phyloP scores from a whole-genome alignment of 495 filamentous ascomycete genomes.

The Aspergillus cristatus region DNA sequence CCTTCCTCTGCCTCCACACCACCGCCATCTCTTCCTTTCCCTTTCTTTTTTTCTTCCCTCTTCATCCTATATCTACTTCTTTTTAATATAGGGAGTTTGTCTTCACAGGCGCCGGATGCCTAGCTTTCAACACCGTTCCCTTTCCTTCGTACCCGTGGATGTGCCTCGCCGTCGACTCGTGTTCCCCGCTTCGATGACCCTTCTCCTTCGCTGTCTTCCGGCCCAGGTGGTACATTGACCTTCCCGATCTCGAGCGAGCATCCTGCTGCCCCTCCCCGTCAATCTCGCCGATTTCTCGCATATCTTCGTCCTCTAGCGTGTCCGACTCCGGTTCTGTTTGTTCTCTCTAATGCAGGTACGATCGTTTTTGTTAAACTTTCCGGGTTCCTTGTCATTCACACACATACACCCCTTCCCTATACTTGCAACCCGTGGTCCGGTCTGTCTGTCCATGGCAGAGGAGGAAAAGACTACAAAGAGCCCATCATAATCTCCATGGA shows the following conservation, averaged over 20 bases:
- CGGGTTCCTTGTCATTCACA: background rate
- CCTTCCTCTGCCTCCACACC: conserved; percentile 2
- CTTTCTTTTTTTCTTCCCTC: background rate
- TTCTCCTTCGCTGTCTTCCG: conserved; percentile 18
- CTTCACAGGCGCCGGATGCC: conserved; percentile 18
- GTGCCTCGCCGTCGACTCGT: conserved; percentile 12
- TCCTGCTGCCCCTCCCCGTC: conserved; percentile 11
- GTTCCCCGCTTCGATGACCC: conserved; percentile 38
- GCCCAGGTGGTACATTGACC: conserved; percentile 35
- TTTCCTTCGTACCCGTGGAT: conserved; percentile 9
- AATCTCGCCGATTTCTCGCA: conserved; percentile 16
- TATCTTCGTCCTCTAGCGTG: conserved; percentile 5
- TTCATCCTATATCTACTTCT: no score
- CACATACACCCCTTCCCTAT: conserved; percentile 1
- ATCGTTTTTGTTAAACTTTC: conserved; percentile 9
- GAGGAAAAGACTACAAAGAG: no score
- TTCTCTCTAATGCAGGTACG: conserved; percentile 39
- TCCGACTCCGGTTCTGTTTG: conserved; percentile 21
- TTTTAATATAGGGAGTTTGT: background rate
- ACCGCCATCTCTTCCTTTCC: background rate
- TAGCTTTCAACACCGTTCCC: conserved; percentile 12
- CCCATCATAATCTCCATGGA: no score
- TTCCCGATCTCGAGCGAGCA: conserved; percentile 17
- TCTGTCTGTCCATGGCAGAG: no score
- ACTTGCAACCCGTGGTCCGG: no score